Evolutionary conservation across 2,329 filamentous ascomycete genomes (phyloP), one percentile per base, ranked within the genome.

Genomic region (Hymenoscyphus salicellus): DNA sequence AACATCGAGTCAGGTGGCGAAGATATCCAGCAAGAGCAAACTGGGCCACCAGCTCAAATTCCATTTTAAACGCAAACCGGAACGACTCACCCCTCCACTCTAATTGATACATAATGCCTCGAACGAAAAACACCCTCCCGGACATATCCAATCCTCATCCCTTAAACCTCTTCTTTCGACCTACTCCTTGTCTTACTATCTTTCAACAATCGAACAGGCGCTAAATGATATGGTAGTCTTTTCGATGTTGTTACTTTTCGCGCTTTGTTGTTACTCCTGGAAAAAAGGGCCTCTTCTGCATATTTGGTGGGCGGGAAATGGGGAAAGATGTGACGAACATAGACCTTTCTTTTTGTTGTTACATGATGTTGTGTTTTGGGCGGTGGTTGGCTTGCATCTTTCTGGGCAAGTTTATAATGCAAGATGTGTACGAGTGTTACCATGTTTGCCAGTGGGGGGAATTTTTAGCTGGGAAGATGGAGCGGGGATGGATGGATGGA

Each of bases 1-100:
- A 96, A 93, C 58, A 92, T 97, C 71, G 93, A 97, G 82, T 87
- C 91, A 61, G 88, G 88, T 60, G 86, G 88, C 63, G 93, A 96
- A 78, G 92, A 96, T 77, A 82, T 96, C 71, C 91, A 95, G 23
- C 46, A 49, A 83, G 89, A 93, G 78, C 90, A 93, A 80, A 90
- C 93, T 78, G 82, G 84, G 72, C 78, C 83, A 38, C 71, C 72
- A 38, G 70, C 73, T 66, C 71, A 74, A 58, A 88, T 89, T 75
- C 87, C 87, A 71, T 89, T 89, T 77, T 89, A 89, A 83, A 67
- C 55, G 14, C 57, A 55, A 62, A 58, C 58, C 26, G 14, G 41
- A 56, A 65, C 59, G 46, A 49, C 61, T 56, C 61, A 69, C 66
- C 68, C 70, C 67, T 71, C 68, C 69, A 64, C 70, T 71, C 69